Evolutionary conservation across 768 basidiomycete genomes (phyloP).

Genomic region (Rhodocollybia butyracea): DNA sequence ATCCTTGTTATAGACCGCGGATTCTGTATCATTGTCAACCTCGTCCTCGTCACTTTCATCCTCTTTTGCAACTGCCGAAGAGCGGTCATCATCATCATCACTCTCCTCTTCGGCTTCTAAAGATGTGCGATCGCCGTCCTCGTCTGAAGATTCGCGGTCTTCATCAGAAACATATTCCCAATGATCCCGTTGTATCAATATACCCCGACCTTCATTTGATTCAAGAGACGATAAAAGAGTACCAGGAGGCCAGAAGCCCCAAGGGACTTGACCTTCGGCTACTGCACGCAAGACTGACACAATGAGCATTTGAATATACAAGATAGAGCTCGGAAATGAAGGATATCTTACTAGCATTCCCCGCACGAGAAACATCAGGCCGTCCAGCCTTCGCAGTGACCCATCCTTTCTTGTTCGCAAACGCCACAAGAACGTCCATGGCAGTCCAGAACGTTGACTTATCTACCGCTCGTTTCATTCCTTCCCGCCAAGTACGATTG

Average conservation of each 20-base stretch:
- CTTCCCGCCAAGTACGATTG: constrained; percentile 79
- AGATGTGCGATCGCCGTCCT: constrained; percentile 25
- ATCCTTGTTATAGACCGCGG: not conserved
- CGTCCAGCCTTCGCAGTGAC: constrained; percentile 89
- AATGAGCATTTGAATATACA: not conserved
- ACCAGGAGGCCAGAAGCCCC: constrained; percentile 84
- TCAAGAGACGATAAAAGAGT: constrained; percentile 23
- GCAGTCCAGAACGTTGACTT: constrained; percentile 64
- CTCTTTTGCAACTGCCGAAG: constrained; percentile 5
- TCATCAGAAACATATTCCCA: no score
- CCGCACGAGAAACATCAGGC: constrained; percentile 85
- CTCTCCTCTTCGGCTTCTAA: constrained; percentile 20
- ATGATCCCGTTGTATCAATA: constrained; percentile 24
- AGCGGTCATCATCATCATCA: constrained; percentile 26
- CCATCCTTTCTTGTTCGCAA: constrained; percentile 77
- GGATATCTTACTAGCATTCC: constrained; percentile 72
- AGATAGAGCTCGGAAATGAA: not conserved
- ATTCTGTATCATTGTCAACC: not conserved
- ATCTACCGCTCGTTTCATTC: constrained; percentile 27
- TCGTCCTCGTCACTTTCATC: not conserved
- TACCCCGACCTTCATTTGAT: constrained; percentile 40
- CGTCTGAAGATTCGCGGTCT: constrained; percentile 23
- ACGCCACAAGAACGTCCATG: constrained; percentile 78
- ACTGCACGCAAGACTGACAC: constrained; percentile 71
- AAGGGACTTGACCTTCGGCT: constrained; percentile 76